phyloP scores from a whole-genome alignment of 2,329 filamentous ascomycete genomes.

The Fusarium sp. region DNA sequence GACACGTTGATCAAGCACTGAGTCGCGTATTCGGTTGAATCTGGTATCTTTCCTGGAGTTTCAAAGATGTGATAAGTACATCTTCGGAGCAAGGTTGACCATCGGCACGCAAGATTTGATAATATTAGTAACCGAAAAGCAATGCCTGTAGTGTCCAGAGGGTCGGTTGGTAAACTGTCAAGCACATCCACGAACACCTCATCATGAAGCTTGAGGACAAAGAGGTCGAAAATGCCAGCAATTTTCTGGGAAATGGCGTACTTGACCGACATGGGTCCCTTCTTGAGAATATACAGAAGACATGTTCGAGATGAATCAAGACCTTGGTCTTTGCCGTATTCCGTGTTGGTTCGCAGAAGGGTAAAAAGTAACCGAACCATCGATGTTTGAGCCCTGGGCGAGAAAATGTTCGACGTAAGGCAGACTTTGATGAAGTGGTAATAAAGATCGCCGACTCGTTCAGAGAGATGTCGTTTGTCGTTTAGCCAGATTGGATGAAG shows the following conservation, averaged over 20 bases:
- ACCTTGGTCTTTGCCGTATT: constrained; percentile 70
- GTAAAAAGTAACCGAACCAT: constrained; percentile 76
- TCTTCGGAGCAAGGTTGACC: constrained; percentile 86
- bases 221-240: constrained; percentile 80
- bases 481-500: constrained; percentile 73
- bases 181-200: constrained; percentile 86
- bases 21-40: constrained; percentile 75
- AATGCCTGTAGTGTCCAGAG: constrained; percentile 81
- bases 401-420: constrained; percentile 75
- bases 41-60: constrained; percentile 77
- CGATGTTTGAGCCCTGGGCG: constrained; percentile 72
- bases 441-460: constrained; percentile 80
- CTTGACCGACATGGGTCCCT: constrained; percentile 76
- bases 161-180: constrained; percentile 78
- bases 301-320: constrained; percentile 73
- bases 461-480: constrained; percentile 68
- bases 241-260: constrained; percentile 77
- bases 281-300: constrained; percentile 77
- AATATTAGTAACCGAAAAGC: constrained; percentile 83
- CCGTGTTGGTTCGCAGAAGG: constrained; percentile 73
- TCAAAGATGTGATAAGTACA: constrained; percentile 97
- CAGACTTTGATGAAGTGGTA: constrained; percentile 76
- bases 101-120: constrained; percentile 79
- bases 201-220: constrained; percentile 84
- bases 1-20: constrained; percentile 77